Conservation (phyloP, 2,329 filamentous ascomycete genomes). For the Aspergillus candidus region DNA sequence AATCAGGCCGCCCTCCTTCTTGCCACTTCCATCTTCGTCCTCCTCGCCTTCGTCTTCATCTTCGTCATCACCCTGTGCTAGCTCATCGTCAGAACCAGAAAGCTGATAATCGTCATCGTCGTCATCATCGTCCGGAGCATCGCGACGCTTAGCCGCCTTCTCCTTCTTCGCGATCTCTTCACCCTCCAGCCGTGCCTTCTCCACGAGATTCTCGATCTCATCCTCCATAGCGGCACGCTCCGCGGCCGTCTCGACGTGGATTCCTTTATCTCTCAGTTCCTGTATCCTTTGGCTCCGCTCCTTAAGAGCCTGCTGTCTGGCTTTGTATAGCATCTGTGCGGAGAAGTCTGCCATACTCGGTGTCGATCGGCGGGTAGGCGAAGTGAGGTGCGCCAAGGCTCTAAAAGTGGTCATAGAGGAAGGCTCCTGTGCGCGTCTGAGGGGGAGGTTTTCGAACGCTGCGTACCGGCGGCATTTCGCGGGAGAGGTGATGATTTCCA, state of each 20-base stretch:
- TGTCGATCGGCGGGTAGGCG: conserved; percentile 47
- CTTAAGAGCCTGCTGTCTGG: conserved; percentile 69
- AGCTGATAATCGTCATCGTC: conserved; percentile 29
- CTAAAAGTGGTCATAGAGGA: conserved; percentile 62
- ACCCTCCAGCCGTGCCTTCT: conserved; percentile 75
- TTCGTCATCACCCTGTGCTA: conserved; percentile 21
- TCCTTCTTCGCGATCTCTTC: conserved; percentile 73
- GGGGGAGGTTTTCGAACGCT: conserved; percentile 66
- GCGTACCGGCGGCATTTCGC: conserved; percentile 40
- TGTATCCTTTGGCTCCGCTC: conserved; percentile 74
- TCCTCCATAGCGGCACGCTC: conserved; percentile 77
- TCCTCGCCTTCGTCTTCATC: conserved; percentile 15
- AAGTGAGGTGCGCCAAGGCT: conserved; percentile 65
- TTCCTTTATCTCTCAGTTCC: conserved; percentile 69
- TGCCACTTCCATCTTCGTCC: conserved; percentile 14
- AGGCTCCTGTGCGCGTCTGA: conserved; percentile 55
- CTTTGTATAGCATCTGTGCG: conserved; percentile 60
- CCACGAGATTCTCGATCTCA: conserved; percentile 80
- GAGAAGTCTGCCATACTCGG: conserved; percentile 69
- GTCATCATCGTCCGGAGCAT: conserved; percentile 37
- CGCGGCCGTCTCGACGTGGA: conserved; percentile 76
- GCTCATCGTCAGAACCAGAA: conserved; percentile 21
- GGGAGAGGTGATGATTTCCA: conserved; percentile 56
- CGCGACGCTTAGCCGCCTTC: conserved; percentile 56
- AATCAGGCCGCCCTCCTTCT: conserved; percentile 15